Evolutionary conservation across 352 stramenopile species (phyloP).

Genomic region (Blastocystis sp.): DNA sequence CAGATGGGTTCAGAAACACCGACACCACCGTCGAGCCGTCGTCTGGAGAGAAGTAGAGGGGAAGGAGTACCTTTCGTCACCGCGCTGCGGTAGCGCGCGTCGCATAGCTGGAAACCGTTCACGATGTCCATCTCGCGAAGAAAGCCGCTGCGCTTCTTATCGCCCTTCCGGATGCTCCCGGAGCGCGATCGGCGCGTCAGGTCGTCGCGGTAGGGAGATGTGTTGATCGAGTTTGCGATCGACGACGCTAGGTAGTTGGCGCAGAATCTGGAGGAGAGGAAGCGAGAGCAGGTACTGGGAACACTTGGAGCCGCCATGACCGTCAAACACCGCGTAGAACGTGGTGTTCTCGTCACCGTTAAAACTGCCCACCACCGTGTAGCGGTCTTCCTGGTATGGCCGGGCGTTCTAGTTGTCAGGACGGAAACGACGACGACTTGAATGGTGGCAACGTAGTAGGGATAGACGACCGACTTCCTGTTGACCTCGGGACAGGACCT

Average conservation of each 20-base stretch:
- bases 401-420: background rate
- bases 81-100: background rate
- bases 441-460: background rate
- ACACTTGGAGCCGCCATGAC: constrained; percentile 75
- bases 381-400: constrained; percentile 44
- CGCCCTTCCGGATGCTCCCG: constrained; percentile 71
- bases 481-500: constrained; percentile 29
- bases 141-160: constrained; percentile 66
- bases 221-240: constrained; percentile 12
- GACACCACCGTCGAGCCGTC: constrained; percentile 78
- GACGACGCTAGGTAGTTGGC: constrained; percentile 12
- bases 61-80: background rate
- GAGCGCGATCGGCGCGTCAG: constrained; percentile 67
- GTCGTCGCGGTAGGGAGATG: constrained; percentile 28
- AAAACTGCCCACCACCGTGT: background rate
- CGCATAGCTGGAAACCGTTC: constrained; percentile 45
- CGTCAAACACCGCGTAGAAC: constrained; percentile 83
- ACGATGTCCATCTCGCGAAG: constrained; percentile 47
- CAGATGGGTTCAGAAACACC: constrained; percentile 67
- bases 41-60: constrained; percentile 56
- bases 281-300: constrained; percentile 68
- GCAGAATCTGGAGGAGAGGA: constrained; percentile 42
- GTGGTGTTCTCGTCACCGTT: constrained; percentile 62
- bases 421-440: background rate
- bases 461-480: background rate